A percentile compares a stretch with the other conserved stretches of the same genome.
Evolutionary conservation across 1,139 yeast genomes (phyloP).

Genomic region (Entelexis paramagnoliae): DNA sequence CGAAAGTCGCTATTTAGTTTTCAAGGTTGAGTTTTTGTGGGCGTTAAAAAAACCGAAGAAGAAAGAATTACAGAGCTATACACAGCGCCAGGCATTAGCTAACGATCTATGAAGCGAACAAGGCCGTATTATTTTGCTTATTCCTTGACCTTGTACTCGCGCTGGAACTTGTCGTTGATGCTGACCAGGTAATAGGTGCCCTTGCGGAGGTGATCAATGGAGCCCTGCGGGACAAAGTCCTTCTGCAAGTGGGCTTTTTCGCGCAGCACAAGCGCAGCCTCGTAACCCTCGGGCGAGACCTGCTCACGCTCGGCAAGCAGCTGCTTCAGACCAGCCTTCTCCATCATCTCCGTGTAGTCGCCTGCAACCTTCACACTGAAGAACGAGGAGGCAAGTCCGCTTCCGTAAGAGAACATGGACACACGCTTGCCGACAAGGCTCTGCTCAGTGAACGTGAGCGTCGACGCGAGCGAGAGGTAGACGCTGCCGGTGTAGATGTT

Average conservation of each 20-base stretch:
- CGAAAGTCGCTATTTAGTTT: too few species aligned
- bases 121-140: not conserved
- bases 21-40: too few species aligned
- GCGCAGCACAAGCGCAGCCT: constrained; percentile 71
- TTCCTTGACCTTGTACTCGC: constrained; percentile 55
- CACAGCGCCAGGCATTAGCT: not conserved
- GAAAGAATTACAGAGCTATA: not conserved
- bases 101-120: not conserved
- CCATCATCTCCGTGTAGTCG: constrained; percentile 61
- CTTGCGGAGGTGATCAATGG: constrained; percentile 53
- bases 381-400: constrained; percentile 91
- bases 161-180: constrained; percentile 82
- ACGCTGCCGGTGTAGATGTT: constrained; percentile 96
- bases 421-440: constrained; percentile 72
- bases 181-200: constrained; percentile 81
- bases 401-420: constrained; percentile 93
- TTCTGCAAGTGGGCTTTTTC: constrained; percentile 83
- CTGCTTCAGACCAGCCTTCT: constrained; percentile 55
- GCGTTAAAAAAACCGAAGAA: too few species aligned
- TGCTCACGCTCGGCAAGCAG: constrained; percentile 58
- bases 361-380: constrained; percentile 72
- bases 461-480: constrained; percentile 77
- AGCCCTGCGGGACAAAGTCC: constrained; percentile 66
- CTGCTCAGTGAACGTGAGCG: constrained; percentile 63
- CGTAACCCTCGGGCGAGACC: constrained; percentile 69